Evolutionary conservation across 1,284 basidiomycete species (phyloP).

Genomic region (Ustilago crameri): DNA sequence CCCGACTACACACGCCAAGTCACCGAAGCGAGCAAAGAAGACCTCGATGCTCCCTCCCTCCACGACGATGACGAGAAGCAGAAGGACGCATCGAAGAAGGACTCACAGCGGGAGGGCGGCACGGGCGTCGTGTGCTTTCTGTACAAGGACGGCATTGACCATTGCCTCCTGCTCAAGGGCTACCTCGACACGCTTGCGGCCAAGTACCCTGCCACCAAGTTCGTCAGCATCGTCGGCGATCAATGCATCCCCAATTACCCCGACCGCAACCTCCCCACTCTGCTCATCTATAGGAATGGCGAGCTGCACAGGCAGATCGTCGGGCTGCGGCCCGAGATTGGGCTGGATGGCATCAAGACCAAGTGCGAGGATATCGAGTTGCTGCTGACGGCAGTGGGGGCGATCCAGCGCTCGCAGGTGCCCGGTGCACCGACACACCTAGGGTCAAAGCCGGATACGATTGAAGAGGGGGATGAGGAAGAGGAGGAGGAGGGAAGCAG

Average conservation of each 20-base stretch:
- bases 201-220: slow-evolving; percentile 89
- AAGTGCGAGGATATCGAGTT: slow-evolving; percentile 73
- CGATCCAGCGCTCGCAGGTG: slow-evolving; percentile 51
- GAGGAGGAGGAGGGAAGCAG: slow-evolving; percentile 24
- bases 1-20: slow-evolving; percentile 95
- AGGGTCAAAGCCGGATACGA: slow-evolving; percentile 23
- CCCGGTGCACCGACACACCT: slow-evolving; percentile 41
- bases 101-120: slow-evolving; percentile 70
- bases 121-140: slow-evolving; percentile 88
- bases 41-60: slow-evolving; percentile 69
- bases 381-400: slow-evolving; percentile 62
- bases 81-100: slow-evolving; percentile 3
- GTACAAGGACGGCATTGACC: slow-evolving; percentile 78
- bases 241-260: slow-evolving; percentile 95
- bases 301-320: slow-evolving; percentile 87
- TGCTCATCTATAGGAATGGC: slow-evolving; percentile 91
- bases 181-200: slow-evolving; percentile 81
- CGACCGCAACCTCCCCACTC: slow-evolving; percentile 87
- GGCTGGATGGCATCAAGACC: slow-evolving; percentile 76
- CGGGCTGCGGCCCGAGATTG: slow-evolving; percentile 76
- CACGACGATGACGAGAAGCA: slow-evolving; percentile 69
- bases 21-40: slow-evolving; percentile 85
- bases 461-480: slow-evolving; percentile 28
- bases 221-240: slow-evolving; percentile 92
- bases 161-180: slow-evolving; percentile 78